Percentiles rank a stretch among this genome's conserved stretches.
Evolutionary conservation across 2,329 filamentous ascomycete species (phyloP).

Genomic region (Xenosphaeropsis pyriputrescens): DNA sequence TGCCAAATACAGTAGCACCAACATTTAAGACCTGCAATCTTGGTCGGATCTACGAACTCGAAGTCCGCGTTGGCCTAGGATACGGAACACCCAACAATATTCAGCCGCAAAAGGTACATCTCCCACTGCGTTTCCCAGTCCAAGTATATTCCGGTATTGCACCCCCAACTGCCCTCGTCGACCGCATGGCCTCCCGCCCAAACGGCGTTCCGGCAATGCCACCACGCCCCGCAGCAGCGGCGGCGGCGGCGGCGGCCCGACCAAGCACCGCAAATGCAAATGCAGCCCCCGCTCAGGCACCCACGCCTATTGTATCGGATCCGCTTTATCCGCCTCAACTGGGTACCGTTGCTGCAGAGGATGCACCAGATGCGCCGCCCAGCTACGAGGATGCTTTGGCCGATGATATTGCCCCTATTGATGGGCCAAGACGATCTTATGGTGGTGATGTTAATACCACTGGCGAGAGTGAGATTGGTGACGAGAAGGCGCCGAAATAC

Average conservation of each 20-base stretch:
- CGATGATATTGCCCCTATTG: slow-evolving; percentile 54
- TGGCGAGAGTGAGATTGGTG: slow-evolving; percentile 39
- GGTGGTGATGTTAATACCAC: slow-evolving; percentile 38
- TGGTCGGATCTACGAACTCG: slow-evolving; percentile 65
- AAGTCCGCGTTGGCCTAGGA: slow-evolving; percentile 64
- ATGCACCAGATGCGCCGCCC: slow-evolving; percentile 68
- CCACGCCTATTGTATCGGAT: slow-evolving; percentile 21
- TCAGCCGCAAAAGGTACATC: slow-evolving; percentile 58
- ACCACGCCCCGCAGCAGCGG: slow-evolving; percentile 3
- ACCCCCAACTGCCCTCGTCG: slow-evolving; percentile 62
- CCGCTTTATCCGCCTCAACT: slow-evolving; percentile 45
- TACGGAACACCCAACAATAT: slow-evolving; percentile 46
- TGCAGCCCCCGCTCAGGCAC: slow-evolving; percentile 2
- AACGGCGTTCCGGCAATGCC: slow-evolving; percentile 2
- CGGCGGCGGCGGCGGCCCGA: slow-evolving; percentile 10
- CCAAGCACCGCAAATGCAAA: slow-evolving; percentile 7
- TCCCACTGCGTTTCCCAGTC: slow-evolving; percentile 67
- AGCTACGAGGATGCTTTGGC: slow-evolving; percentile 92
- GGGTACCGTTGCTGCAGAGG: slow-evolving; percentile 25
- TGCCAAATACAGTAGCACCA: slow-evolving; percentile 80
- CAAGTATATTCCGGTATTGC: slow-evolving; percentile 79
- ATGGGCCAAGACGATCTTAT: slow-evolving; percentile 57
- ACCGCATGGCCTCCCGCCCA: slow-evolving; percentile 34
- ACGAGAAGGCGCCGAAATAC: slow-evolving; percentile 8
- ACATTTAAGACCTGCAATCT: slow-evolving; percentile 86